A percentile compares a stretch with the other conserved stretches of the same genome.
Evolutionary conservation across 1,139 yeast genomes (phyloP).

Genomic region (Hyphopichia khmerensis): DNA sequence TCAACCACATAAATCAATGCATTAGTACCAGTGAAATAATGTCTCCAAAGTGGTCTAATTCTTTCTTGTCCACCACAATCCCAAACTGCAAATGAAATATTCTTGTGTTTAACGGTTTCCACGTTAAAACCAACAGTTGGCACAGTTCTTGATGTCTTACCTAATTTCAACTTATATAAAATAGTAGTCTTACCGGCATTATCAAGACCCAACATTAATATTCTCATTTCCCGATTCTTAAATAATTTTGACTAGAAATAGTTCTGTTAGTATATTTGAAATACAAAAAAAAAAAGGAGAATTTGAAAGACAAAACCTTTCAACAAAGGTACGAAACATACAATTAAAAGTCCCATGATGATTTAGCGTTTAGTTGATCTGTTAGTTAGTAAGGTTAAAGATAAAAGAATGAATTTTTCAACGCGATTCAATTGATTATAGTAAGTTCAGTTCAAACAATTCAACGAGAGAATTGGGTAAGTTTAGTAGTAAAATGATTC

Average conservation of each 20-base stretch:
- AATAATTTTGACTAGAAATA: slow-evolving; percentile 35
- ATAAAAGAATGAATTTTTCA: too few relatives aligned
- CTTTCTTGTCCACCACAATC: slow-evolving; percentile 97
- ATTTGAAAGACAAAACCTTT: too few relatives aligned
- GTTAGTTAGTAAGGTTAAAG: too few relatives aligned
- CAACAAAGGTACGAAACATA: too few relatives aligned
- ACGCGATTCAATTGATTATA: too few relatives aligned
- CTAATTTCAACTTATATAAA: slow-evolving; percentile 68
- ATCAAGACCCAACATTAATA: slow-evolving; percentile 88
- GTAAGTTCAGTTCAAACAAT: too few relatives aligned
- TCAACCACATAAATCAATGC: slow-evolving; percentile 94
- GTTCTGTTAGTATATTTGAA: background rate
- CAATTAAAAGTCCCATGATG: slow-evolving; percentile 10
- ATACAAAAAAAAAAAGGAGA: background rate
- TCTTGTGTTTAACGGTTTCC: slow-evolving; percentile 85
- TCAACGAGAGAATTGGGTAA: too few relatives aligned
- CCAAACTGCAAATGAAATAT: slow-evolving; percentile 91
- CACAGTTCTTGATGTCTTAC: slow-evolving; percentile 76
- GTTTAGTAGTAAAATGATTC: too few relatives aligned
- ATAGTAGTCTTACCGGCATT: slow-evolving; percentile 90
- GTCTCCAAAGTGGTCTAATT: slow-evolving; percentile 91
- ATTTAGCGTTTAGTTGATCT: too few relatives aligned
- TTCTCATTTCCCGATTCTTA: slow-evolving; percentile 71
- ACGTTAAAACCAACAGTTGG: slow-evolving; percentile 96
- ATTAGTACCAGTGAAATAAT: slow-evolving; percentile 89